Conservation (phyloP, 2,329 filamentous ascomycete genomes). For the Calonectria fujianensis region DNA sequence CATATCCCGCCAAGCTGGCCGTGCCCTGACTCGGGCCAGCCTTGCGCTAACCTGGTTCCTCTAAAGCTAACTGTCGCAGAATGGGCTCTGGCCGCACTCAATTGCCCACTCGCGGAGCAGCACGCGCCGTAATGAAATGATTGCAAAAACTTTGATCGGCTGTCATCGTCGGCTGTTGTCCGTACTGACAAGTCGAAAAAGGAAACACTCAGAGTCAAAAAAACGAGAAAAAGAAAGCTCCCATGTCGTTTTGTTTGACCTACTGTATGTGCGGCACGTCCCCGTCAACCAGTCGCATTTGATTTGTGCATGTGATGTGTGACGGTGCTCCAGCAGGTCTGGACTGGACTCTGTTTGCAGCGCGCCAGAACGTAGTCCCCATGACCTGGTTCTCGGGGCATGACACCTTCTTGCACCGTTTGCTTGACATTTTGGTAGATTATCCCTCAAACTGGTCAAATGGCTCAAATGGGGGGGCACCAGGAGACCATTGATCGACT, state of each 20-base stretch:
- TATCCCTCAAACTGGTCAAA: background rate
- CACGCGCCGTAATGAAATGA: background rate
- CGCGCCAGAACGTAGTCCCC: slow-evolving; percentile 13
- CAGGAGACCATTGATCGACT: background rate
- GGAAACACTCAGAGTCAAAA: slow-evolving; percentile 8
- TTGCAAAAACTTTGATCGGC: slow-evolving; percentile 16
- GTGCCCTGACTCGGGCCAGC: background rate
- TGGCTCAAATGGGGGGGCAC: too few relatives aligned
- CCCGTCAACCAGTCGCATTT: slow-evolving; percentile 16
- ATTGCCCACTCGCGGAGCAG: slow-evolving; percentile 15
- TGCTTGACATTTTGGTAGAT: slow-evolving; percentile 10
- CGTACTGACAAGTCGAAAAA: slow-evolving; percentile 11
- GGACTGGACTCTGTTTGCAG: slow-evolving; percentile 7
- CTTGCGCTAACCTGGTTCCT: slow-evolving; percentile 13
- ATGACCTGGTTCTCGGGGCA: slow-evolving; percentile 7
- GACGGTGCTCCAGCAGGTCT: background rate
- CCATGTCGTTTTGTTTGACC: slow-evolving; percentile 4
- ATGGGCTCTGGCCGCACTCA: slow-evolving; percentile 8
- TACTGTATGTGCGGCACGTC: slow-evolving; percentile 8
- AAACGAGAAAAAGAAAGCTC: background rate
- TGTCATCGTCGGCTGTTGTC: background rate
- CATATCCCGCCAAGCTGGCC: background rate
- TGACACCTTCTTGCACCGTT: slow-evolving; percentile 9
- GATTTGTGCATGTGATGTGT: slow-evolving; percentile 11
- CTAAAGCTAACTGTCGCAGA: slow-evolving; percentile 1